Evolutionary conservation across 106 monocot genomes (phyloP), one percentile per base, ranked within the genome.

Genomic region (Narthecium ossifragum): DNA sequence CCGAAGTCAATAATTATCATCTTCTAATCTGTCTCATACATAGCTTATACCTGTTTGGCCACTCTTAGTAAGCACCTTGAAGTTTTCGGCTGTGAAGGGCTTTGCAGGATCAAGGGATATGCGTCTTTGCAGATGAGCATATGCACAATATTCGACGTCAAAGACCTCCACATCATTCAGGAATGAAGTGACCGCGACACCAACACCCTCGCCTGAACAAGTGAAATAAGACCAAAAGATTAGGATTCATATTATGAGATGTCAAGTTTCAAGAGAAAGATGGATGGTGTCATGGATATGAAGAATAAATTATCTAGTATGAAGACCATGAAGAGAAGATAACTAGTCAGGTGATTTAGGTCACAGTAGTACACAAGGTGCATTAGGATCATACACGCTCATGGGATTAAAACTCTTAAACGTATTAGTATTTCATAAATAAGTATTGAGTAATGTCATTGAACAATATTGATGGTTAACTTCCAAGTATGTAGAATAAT

Each of bases 121-220:
- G n/a, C 31, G 51, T 36, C 80, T 62, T 34, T 71, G 80, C 53
- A 86, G 51, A 51, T 57, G 73, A 24, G 77, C 36, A 50, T 53
- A 71, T 12, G 63, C 85, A 51, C 80, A 86, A 46, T 73, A 85
- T 1, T 85, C 75, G 27, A 85, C 85, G 14, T 76, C 76, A 30
- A 53, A 72, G 23, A 71, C 78, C 37, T 73, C 59, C 17, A 33
- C 32, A 34, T 34, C 54, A 30, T 68, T 36, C 27, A 67, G 22
- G 56, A 76, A 70, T 22, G 75, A 57, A 37, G 79, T 55, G n/a
- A 75, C 62, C 2, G 75, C 46, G 18, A 73, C 75, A 14, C 79
- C 85, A 14, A 85, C 79, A 54, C 55, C 75, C 64, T 85, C 85
- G 47, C 79, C 85, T 85, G 69, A 23, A 63, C 20, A 22, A 51